Evolutionary conservation across 2,329 filamentous ascomycete genomes (phyloP).

Genomic region (Colletotrichum simmondsii): DNA sequence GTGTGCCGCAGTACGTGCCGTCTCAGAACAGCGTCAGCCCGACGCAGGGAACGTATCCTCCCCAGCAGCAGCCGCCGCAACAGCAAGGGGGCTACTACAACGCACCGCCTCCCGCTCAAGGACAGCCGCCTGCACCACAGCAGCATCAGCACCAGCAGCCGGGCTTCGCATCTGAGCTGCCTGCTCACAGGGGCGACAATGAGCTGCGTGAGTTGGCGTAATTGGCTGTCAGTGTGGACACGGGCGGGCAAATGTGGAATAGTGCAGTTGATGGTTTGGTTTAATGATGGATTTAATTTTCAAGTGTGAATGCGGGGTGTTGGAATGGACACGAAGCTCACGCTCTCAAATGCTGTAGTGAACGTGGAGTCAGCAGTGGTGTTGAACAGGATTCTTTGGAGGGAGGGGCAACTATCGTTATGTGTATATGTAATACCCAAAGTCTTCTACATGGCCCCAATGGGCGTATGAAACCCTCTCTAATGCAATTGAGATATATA

Average conservation of each 20-base stretch:
- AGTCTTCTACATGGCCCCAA: neutral
- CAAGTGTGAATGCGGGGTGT: neutral
- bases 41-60: slow-evolving; percentile 2
- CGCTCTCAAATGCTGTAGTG: too few relatives aligned
- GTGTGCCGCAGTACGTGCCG: slow-evolving; percentile 11
- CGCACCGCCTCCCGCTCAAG: neutral
- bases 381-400: neutral
- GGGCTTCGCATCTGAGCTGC: slow-evolving; percentile 41
- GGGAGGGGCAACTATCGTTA: slow-evolving; percentile 3
- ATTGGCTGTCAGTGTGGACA: neutral
- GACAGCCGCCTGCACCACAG: slow-evolving; percentile 2
- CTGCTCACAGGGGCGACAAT: slow-evolving; percentile 41
- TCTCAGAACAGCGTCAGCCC: slow-evolving; percentile 10
- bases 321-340: neutral
- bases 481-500: neutral
- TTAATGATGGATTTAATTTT: neutral
- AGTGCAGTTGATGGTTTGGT: neutral
- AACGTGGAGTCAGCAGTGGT: neutral
- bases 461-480: slow-evolving; percentile 1
- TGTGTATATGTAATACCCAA: slow-evolving; percentile 20
- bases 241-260: neutral
- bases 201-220: slow-evolving; percentile 46
- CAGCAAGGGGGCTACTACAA: slow-evolving; percentile 7
- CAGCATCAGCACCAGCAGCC: slow-evolving; percentile 22
- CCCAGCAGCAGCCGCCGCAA: slow-evolving; percentile 9